phyloP scores from a whole-genome alignment of 2,329 filamentous ascomycete genomes.

The Nothophoma quercina region DNA sequence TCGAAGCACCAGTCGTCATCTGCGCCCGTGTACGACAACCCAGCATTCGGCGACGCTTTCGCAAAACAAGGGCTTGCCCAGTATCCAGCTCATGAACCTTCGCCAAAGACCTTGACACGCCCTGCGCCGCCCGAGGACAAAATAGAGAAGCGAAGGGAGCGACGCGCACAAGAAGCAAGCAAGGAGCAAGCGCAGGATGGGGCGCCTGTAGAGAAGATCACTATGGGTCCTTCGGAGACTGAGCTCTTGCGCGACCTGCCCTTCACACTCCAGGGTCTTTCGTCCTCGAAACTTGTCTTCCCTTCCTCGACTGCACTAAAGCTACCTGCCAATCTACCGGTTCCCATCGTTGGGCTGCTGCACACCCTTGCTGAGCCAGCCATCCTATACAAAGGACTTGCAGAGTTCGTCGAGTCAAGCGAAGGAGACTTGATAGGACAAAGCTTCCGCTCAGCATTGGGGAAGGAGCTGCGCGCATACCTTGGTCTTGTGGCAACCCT shows the following conservation, averaged over 20 bases:
- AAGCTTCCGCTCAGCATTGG: slow-evolving; percentile 87
- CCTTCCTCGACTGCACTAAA: slow-evolving; percentile 72
- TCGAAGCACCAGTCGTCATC: slow-evolving; percentile 40
- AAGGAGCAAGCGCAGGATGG: slow-evolving; percentile 36
- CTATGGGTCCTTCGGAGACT: slow-evolving; percentile 52
- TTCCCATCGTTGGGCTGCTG: slow-evolving; percentile 84
- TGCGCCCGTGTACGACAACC: slow-evolving; percentile 21
- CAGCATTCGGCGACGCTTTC: slow-evolving; percentile 57
- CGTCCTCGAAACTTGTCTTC: slow-evolving; percentile 84
- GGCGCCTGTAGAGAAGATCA: slow-evolving; percentile 13
- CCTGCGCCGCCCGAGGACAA: slow-evolving; percentile 29
- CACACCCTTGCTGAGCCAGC: slow-evolving; percentile 93
- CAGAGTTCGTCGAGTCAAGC: slow-evolving; percentile 80
- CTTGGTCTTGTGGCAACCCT: slow-evolving; percentile 88
- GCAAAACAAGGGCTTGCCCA: slow-evolving; percentile 54
- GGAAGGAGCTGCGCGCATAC: slow-evolving; percentile 85
- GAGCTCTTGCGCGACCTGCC: slow-evolving; percentile 73
- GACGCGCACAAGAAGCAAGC: slow-evolving; percentile 29
- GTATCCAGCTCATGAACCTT: slow-evolving; percentile 46
- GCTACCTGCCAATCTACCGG: slow-evolving; percentile 79
- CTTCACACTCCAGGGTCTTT: slow-evolving; percentile 91
- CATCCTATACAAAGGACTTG: slow-evolving; percentile 83
- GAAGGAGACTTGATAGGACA: slow-evolving; percentile 89
- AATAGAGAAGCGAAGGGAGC: slow-evolving; percentile 37
- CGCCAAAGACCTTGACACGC: slow-evolving; percentile 36